These are phyloP conservation scores for Amanita fuliginea DNA, from an alignment of 768 basidiomycete species.

Conservation along the genomic window DNA sequence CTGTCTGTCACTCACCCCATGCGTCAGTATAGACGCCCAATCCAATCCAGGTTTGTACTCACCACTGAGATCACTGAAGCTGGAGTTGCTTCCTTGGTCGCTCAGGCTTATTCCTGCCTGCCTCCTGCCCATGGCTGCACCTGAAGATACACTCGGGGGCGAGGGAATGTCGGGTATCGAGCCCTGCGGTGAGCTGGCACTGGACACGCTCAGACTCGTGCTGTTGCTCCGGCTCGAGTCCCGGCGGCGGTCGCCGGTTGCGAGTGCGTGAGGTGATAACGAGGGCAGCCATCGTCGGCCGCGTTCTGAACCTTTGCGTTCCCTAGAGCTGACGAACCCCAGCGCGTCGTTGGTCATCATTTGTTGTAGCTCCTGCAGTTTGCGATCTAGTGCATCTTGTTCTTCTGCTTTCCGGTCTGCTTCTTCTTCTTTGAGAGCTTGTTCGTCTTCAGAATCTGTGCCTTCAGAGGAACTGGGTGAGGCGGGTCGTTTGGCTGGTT, in stretches of 20 bases:
- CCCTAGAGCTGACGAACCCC: slow-evolving; percentile 46
- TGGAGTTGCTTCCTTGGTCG: slow-evolving; percentile 55
- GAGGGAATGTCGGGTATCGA: slow-evolving; percentile 81
- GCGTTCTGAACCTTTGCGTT: slow-evolving; percentile 30
- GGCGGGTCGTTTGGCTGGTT: slow-evolving; percentile 30
- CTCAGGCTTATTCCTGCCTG: slow-evolving; percentile 34
- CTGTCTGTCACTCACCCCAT: slow-evolving; percentile 22
- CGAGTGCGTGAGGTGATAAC: slow-evolving; percentile 23
- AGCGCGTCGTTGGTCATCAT: slow-evolving; percentile 68
- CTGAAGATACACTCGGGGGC: slow-evolving; percentile 44
- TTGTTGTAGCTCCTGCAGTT: slow-evolving; percentile 54
- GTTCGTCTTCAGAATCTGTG: slow-evolving; percentile 45
- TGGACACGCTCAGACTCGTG: slow-evolving; percentile 65
- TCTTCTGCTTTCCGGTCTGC: slow-evolving; percentile 56
- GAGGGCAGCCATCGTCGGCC: slow-evolving; percentile 24
- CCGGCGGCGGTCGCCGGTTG: slow-evolving; percentile 19
- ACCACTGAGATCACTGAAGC: slow-evolving; percentile 86
- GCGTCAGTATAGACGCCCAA: not conserved
- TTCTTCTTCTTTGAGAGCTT: slow-evolving; percentile 57
- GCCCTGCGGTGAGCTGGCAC: slow-evolving; percentile 60
- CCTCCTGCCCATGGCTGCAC: slow-evolving; percentile 40
- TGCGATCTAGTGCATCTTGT: slow-evolving; percentile 54
- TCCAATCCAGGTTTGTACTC: slow-evolving; percentile 13
- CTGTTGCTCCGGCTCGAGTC: slow-evolving; percentile 31
- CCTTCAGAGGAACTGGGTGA: slow-evolving; percentile 45